Conservation (phyloP, 768 basidiomycete species). For the Tricholoma bakamatsutake region DNA sequence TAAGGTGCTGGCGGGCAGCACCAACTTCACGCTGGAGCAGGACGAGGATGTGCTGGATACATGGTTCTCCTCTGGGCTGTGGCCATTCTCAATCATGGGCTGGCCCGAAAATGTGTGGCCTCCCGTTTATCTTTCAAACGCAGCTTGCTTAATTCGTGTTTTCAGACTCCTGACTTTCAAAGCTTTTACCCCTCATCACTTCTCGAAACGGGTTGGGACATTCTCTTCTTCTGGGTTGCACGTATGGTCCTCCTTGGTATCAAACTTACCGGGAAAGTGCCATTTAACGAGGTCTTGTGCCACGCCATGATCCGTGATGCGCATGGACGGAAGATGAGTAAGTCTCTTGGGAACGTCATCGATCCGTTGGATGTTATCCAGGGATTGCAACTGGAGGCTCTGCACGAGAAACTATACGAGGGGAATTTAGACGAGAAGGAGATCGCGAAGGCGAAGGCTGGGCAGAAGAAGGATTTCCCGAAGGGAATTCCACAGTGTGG, state of each 20-base stretch:
- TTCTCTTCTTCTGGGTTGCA: constrained; percentile 99
- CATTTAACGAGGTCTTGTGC: constrained; percentile 93
- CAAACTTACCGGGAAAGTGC: constrained; percentile 83
- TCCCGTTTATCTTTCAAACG: neutral
- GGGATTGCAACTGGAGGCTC: constrained; percentile 68
- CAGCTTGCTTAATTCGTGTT: constrained; percentile 2
- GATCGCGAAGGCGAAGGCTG: constrained; percentile 82
- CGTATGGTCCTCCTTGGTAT: constrained; percentile 95
- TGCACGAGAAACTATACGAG: constrained; percentile 81
- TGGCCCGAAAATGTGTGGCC: constrained; percentile 84
- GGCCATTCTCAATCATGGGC: constrained; percentile 97
- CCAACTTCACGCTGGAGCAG: constrained; percentile 73
- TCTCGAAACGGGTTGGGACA: constrained; percentile 98
- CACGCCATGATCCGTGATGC: constrained; percentile 99
- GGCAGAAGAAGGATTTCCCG: constrained; percentile 99
- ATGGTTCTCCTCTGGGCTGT: constrained; percentile 97
- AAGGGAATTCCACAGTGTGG: constrained; percentile 99
- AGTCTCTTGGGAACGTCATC: constrained; percentile 95
- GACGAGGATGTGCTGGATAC: constrained; percentile 98
- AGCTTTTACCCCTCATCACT: constrained; percentile 86
- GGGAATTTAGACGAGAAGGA: constrained; percentile 95
- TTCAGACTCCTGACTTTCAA: constrained; percentile 68
- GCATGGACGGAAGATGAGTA: constrained; percentile 98
- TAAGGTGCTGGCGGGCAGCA: constrained; percentile 58
- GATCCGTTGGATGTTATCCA: constrained; percentile 95